Conservation (phyloP, 495 filamentous ascomycete species). For the Arthonia radiata region DNA sequence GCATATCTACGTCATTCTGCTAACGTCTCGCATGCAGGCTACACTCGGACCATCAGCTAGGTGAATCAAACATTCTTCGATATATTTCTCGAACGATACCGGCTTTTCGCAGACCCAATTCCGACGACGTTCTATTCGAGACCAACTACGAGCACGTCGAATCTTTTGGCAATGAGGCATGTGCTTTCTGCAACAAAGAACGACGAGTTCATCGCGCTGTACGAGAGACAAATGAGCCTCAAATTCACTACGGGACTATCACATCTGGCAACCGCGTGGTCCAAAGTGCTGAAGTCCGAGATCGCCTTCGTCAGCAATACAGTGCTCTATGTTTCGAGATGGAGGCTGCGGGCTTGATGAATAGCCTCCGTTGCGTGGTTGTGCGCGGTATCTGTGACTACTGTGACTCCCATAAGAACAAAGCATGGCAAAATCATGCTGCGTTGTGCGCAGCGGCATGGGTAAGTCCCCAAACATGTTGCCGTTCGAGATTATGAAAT, state of each 20-base stretch:
- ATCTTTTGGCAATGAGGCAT: too few species aligned
- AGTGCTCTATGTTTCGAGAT: conserved; percentile 22
- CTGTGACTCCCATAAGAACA: conserved; percentile 15
- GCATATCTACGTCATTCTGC: too few species aligned
- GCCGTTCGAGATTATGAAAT: too few species aligned
- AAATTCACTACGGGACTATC: conserved; percentile 18
- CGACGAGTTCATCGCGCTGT: conserved; percentile 3
- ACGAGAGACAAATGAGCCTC: conserved; percentile 5
- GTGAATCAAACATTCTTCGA: too few species aligned
- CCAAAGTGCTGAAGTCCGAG: conserved; percentile 8
- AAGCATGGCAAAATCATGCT: conserved; percentile 15
- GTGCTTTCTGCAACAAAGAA: conserved; percentile 4
- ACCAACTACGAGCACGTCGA: conserved; percentile 5
- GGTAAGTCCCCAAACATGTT: too few species aligned
- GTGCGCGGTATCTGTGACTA: conserved; percentile 20
- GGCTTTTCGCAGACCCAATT: too few species aligned
- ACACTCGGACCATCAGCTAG: too few species aligned
- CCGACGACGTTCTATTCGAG: conserved; percentile 8
- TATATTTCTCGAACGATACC: too few species aligned
- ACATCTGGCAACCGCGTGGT: conserved; percentile 18
- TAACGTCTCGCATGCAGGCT: too few species aligned
- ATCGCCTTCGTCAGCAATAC: conserved; percentile 9
- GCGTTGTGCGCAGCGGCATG: conserved; percentile 14
- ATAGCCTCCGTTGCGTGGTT: conserved; percentile 13
- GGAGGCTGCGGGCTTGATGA: conserved; percentile 20